Conservation (phyloP, 495 filamentous ascomycete species). For the Aspergillus mulundensis region DNA sequence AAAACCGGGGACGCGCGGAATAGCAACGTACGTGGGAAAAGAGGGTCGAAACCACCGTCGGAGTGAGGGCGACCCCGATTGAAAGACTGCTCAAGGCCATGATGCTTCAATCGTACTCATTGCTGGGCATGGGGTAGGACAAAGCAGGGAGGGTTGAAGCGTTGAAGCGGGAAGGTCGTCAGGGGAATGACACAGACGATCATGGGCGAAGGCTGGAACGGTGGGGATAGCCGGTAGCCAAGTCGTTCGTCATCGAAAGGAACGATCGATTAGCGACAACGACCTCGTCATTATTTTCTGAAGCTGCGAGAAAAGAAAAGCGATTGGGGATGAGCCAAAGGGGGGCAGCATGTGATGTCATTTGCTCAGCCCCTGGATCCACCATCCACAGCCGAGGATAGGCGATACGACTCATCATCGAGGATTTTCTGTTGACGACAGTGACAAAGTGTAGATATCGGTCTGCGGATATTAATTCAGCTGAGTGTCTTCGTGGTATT, state of each 20-base stretch:
- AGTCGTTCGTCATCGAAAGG: neutral
- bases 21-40: constrained; percentile 64
- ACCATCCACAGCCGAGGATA: neutral
- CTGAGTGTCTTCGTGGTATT: too few species aligned
- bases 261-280: neutral
- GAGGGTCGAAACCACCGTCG: constrained; percentile 72
- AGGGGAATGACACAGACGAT: neutral
- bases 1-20: neutral
- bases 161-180: neutral
- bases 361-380: neutral
- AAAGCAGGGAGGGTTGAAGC: neutral
- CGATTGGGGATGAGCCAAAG: neutral
- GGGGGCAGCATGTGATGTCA: neutral
- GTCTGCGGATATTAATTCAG: too few species aligned
- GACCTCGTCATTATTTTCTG: neutral
- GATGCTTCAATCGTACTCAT: neutral
- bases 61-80: constrained; percentile 69
- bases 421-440: too few species aligned
- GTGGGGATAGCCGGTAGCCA: neutral
- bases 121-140: neutral
- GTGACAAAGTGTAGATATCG: too few species aligned
- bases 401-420: neutral
- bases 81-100: constrained; percentile 73
- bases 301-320: neutral
- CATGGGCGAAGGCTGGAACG: neutral